phyloP scores from a whole-genome alignment of 352 stramenopile genomes.

The Globisporangium heterothallicum region DNA sequence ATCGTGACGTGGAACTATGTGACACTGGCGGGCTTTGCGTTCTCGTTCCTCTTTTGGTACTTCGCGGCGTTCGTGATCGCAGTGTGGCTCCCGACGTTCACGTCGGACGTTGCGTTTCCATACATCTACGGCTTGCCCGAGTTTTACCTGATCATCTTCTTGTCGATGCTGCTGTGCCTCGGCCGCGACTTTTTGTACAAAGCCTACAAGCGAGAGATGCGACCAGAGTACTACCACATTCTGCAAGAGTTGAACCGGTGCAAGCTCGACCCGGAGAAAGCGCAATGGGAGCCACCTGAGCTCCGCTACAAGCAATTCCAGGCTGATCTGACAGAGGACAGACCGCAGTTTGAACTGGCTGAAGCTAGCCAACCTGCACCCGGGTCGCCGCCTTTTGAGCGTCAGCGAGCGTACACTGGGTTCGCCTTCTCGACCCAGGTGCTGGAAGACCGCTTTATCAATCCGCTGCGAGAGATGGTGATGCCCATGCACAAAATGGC shows the following conservation, averaged over 20 bases:
- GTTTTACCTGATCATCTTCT: conserved; percentile 76
- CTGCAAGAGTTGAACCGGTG: conserved; percentile 68
- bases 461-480: conserved; percentile 68
- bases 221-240: conserved; percentile 85
- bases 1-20: conserved; percentile 78
- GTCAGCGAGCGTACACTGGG: conserved; percentile 63
- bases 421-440: conserved; percentile 82
- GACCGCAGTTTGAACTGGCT: conserved; percentile 55
- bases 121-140: conserved; percentile 67
- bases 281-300: conserved; percentile 58
- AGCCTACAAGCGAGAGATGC: conserved; percentile 78
- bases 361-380: conserved; percentile 26
- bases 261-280: conserved; percentile 32
- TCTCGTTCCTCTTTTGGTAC: conserved; percentile 76
- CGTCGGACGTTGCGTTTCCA: conserved; percentile 69
- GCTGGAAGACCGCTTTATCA: conserved; percentile 75
- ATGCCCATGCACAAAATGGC: conserved; percentile 57
- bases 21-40: conserved; percentile 44
- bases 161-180: conserved; percentile 66
- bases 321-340: conserved; percentile 52
- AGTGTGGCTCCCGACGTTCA: conserved; percentile 40
- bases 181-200: conserved; percentile 81
- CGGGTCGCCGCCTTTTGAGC: conserved; percentile 17
- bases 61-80: conserved; percentile 62
- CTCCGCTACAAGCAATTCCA: conserved; percentile 67